Evolutionary conservation across 2,329 filamentous ascomycete genomes (phyloP).

Genomic region (Penicillium sp.): DNA sequence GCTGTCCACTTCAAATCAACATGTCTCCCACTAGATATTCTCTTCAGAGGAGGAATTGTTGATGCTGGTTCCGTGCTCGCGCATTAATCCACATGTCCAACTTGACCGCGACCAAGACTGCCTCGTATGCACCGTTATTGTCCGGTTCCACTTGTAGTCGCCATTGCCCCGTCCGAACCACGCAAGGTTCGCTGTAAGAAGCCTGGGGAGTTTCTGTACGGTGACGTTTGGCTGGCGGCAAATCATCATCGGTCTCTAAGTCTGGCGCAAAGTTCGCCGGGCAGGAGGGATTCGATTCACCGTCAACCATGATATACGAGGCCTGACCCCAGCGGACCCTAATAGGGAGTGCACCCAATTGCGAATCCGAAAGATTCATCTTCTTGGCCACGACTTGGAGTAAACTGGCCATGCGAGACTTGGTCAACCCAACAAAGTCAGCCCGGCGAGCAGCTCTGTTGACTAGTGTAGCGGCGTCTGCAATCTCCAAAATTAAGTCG

Average conservation of each 20-base stretch:
- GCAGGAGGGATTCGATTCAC: constrained; percentile 33
- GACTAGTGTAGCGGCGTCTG: constrained; percentile 67
- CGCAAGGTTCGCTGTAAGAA: constrained; percentile 57
- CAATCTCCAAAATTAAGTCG: constrained; percentile 82
- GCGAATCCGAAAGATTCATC: constrained; percentile 67
- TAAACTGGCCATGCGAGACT: constrained; percentile 72
- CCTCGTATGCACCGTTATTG: constrained; percentile 62
- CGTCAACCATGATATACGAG: constrained; percentile 51
- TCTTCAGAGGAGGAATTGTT: constrained; percentile 67
- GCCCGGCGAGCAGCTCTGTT: constrained; percentile 63
- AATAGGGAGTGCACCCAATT: constrained; percentile 68
- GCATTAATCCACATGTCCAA: constrained; percentile 74
- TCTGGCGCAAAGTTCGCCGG: constrained; percentile 44
- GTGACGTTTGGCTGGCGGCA: constrained; percentile 44
- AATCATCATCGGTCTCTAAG: constrained; percentile 31
- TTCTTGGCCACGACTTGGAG: constrained; percentile 84
- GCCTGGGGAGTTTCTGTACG: constrained; percentile 55
- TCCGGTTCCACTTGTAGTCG: constrained; percentile 67
- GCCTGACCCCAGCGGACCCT: constrained; percentile 65
- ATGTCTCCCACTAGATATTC: background rate
- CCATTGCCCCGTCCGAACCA: constrained; percentile 74
- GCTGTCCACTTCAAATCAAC: background rate
- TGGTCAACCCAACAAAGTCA: constrained; percentile 75
- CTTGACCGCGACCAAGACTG: constrained; percentile 76
- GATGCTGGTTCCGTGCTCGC: constrained; percentile 67